Conservation (phyloP, 768 basidiomycete species). For the Phlegmacium glaucopus region DNA sequence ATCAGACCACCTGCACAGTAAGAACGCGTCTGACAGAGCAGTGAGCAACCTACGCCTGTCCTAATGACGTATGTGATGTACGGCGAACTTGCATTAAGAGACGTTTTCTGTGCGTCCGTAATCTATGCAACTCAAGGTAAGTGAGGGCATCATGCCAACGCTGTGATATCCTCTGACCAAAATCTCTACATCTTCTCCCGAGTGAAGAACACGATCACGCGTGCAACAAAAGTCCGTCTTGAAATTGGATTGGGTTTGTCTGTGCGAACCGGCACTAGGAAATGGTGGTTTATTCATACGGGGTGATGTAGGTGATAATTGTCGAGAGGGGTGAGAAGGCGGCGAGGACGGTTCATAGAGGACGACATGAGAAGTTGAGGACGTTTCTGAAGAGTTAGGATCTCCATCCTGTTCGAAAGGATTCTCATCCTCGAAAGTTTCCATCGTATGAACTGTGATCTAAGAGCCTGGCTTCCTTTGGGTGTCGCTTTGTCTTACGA, state of each 20-base stretch:
- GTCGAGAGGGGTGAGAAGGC: slow-evolving; percentile 36
- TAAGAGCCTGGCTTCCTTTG: background rate
- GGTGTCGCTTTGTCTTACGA: background rate
- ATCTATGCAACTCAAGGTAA: slow-evolving; percentile 50
- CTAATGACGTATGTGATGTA: slow-evolving; percentile 95
- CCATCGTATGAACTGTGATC: slow-evolving; percentile 14
- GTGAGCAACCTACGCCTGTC: slow-evolving; percentile 59
- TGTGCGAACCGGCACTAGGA: slow-evolving; percentile 55
- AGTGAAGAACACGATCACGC: slow-evolving; percentile 74
- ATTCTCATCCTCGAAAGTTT: slow-evolving; percentile 57
- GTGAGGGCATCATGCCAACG: slow-evolving; percentile 5
- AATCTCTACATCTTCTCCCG: slow-evolving; percentile 80
- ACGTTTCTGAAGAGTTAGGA: slow-evolving; percentile 45
- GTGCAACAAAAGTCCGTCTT: slow-evolving; percentile 80
- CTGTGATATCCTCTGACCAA: slow-evolving; percentile 46
- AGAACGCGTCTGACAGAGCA: slow-evolving; percentile 5
- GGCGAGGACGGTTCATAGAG: slow-evolving; percentile 63
- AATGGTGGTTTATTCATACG: slow-evolving; percentile 37
- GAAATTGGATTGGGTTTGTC: slow-evolving; percentile 45
- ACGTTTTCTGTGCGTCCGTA: slow-evolving; percentile 93
- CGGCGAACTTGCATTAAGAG: slow-evolving; percentile 78
- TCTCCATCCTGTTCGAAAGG: slow-evolving; percentile 56
- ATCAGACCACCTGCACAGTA: background rate
- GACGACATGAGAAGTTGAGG: slow-evolving; percentile 51
- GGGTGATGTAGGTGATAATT: slow-evolving; percentile 47